Percentiles rank a stretch among this genome's conserved stretches.
phyloP scores from a whole-genome alignment of 768 basidiomycete genomes.

The Lactarius akahatsu region DNA sequence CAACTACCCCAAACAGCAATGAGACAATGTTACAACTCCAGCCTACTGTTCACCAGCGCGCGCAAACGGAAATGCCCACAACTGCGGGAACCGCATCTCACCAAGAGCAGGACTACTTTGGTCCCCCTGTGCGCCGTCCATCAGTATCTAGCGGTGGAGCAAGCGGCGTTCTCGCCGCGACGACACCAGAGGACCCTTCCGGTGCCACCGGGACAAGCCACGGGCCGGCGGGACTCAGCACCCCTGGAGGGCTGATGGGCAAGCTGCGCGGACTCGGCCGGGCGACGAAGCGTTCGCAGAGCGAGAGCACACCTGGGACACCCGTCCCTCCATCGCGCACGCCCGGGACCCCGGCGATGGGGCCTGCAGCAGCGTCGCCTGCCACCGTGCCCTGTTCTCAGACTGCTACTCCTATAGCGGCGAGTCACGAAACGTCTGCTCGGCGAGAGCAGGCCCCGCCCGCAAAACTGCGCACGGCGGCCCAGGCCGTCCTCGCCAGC shows the following conservation, averaged over 20 bases:
- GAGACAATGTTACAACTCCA: slow-evolving; percentile 8
- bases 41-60: slow-evolving; percentile 3
- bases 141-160: slow-evolving; percentile 43
- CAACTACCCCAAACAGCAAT: not conserved
- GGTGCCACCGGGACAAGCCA: not conserved
- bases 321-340: slow-evolving; percentile 5
- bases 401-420: not conserved
- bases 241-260: slow-evolving; percentile 65
- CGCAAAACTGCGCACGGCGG: slow-evolving; percentile 45
- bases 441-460: not conserved
- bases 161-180: slow-evolving; percentile 35
- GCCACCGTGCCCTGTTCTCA: not conserved
- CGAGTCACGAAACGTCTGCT: not conserved
- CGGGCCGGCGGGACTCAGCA: slow-evolving; percentile 14
- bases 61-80: slow-evolving; percentile 6
- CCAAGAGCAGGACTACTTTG: slow-evolving; percentile 53
- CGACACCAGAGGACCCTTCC: slow-evolving; percentile 46
- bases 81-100: not conserved
- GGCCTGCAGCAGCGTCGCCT: not conserved
- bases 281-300: slow-evolving; percentile 42
- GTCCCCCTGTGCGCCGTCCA: slow-evolving; percentile 44
- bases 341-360: not conserved
- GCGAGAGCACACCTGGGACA: slow-evolving; percentile 32
- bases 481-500: slow-evolving; percentile 53
- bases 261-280: slow-evolving; percentile 75